A percentile compares a stretch with the other conserved stretches of the same genome.
Evolutionary conservation across 805 yeast species (phyloP).

Genomic region (Saccharomycopsis malanga): DNA sequence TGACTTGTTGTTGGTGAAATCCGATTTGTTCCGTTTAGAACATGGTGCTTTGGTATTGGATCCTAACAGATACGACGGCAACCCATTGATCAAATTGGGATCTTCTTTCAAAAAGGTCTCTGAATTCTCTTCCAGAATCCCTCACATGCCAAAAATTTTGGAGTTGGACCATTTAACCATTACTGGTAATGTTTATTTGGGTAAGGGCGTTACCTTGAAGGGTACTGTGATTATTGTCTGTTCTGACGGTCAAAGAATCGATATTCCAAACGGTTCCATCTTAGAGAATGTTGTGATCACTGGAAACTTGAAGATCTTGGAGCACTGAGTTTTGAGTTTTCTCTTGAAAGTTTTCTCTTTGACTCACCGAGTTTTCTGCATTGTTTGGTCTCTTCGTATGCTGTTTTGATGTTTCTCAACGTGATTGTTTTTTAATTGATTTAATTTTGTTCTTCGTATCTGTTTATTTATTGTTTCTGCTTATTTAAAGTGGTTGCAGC

Average conservation of each 20-base stretch:
- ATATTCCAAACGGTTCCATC: slow-evolving; percentile 93
- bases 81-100: slow-evolving; percentile 93
- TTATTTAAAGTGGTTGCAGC: too few relatives aligned
- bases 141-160: slow-evolving; percentile 92
- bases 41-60: slow-evolving; percentile 88
- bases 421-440: too few relatives aligned
- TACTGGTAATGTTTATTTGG: slow-evolving; percentile 91
- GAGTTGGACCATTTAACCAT: slow-evolving; percentile 96
- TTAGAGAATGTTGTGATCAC: slow-evolving; percentile 96
- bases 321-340: slow-evolving; percentile 62
- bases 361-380: too few relatives aligned
- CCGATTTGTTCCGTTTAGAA: slow-evolving; percentile 83
- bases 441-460: too few relatives aligned
- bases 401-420: too few relatives aligned
- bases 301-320: slow-evolving; percentile 90
- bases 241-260: slow-evolving; percentile 93
- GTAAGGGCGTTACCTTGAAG: slow-evolving; percentile 83
- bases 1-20: slow-evolving; percentile 87
- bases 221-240: slow-evolving; percentile 98
- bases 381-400: too few relatives aligned
- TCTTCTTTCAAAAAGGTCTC: slow-evolving; percentile 94
- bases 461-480: too few relatives aligned
- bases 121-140: slow-evolving; percentile 81
- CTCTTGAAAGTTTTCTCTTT: too few relatives aligned
- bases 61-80: slow-evolving; percentile 78